These are phyloP conservation scores for Podochytrium sp. DNA, from an alignment of 192 early-diverging fungal species.

Conservation along the genomic window DNA sequence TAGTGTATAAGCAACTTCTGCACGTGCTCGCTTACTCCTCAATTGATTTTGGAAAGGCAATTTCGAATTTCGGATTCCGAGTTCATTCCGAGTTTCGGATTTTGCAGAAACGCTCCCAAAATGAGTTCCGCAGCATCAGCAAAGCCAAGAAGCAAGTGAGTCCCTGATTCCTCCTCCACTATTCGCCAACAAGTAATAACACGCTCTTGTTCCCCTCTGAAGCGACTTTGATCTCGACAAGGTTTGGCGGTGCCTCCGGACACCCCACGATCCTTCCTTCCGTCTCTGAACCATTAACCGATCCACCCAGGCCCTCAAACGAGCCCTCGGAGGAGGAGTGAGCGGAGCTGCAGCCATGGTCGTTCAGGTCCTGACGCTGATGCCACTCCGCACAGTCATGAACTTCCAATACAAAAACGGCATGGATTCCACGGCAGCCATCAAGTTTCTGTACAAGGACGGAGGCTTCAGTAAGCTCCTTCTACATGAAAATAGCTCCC, in stretches of 20 bases:
- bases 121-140: not conserved
- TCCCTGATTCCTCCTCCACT: not conserved
- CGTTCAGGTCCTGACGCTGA: constrained; percentile 47
- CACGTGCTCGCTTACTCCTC: no score
- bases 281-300: not conserved
- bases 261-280: not conserved
- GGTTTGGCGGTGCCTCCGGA: no score
- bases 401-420: constrained; percentile 50
- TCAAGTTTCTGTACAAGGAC: constrained; percentile 47
- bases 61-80: no score
- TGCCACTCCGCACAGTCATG: constrained; percentile 45
- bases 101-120: not conserved
- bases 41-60: no score
- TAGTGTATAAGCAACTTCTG: no score
- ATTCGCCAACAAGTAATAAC: not conserved
- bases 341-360: constrained; percentile 51
- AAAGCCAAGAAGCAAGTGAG: not conserved
- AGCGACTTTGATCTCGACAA: constrained; percentile 25
- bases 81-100: no score
- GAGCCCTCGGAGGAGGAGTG: constrained; percentile 48
- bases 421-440: constrained; percentile 25
- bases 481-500: not conserved
- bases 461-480: constrained; percentile 33
- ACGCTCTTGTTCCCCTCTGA: not conserved
- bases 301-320: constrained; percentile 35